A percentile compares a stretch with the other conserved stretches of the same genome.
These are phyloP conservation scores for Exophiala alcalophila DNA, from an alignment of 2,329 filamentous ascomycete genomes.

Conservation along the genomic window DNA sequence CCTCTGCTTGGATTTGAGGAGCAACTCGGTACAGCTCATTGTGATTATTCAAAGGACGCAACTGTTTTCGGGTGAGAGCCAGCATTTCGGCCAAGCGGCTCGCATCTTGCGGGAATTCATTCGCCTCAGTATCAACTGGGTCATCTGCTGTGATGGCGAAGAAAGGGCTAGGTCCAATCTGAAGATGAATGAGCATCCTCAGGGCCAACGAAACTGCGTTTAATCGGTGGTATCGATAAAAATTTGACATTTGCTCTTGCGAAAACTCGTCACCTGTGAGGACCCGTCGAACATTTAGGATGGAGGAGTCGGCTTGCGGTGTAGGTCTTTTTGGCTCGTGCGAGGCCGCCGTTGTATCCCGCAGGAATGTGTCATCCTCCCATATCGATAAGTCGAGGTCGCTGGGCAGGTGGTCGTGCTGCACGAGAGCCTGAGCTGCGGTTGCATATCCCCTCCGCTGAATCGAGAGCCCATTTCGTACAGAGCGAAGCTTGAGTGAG, in stretches of 20 bases:
- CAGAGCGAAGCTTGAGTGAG: slow-evolving; percentile 18
- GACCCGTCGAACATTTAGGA: slow-evolving; percentile 1
- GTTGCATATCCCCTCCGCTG: slow-evolving; percentile 24
- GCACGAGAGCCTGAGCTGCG: slow-evolving; percentile 7
- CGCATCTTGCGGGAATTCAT: slow-evolving; percentile 12
- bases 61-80: slow-evolving; percentile 16
- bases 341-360: neutral
- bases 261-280: slow-evolving; percentile 12
- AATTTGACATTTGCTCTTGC: slow-evolving; percentile 16
- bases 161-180: slow-evolving; percentile 19
- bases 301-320: no score
- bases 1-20: slow-evolving; percentile 15
- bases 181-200: slow-evolving; percentile 24
- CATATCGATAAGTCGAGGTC: slow-evolving; percentile 16
- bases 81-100: slow-evolving; percentile 18
- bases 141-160: slow-evolving; percentile 15
- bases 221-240: slow-evolving; percentile 20
- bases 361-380: neutral
- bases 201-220: slow-evolving; percentile 24
- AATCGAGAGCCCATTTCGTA: slow-evolving; percentile 9
- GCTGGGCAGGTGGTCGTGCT: slow-evolving; percentile 4
- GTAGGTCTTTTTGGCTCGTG: neutral
- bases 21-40: slow-evolving; percentile 13
- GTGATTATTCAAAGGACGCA: slow-evolving; percentile 11
- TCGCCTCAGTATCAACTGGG: slow-evolving; percentile 4